Base-by-base conservation (phyloP, 2,329 filamentous ascomycete genomes). In the Fusarium temperatum region DNA sequence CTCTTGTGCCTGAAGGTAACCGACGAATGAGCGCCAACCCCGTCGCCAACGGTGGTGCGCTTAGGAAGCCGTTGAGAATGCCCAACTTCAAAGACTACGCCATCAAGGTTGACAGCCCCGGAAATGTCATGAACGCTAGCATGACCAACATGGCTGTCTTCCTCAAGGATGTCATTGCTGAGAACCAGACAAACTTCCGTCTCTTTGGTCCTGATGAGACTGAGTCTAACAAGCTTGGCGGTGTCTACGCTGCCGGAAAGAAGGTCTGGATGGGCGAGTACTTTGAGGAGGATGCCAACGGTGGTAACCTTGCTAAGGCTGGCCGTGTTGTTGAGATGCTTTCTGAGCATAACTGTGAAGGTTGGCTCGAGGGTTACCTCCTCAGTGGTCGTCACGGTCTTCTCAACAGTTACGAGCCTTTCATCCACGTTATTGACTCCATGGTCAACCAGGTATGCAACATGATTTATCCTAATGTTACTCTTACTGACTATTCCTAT, bases 301-400 rank as follows among this genome's bases (percentile, higher is more conserved):
- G 93, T 15, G 93, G 93, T 70, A 94, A 95, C 77, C 84, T 95
- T 30, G 88, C 90, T 11, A 87, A 85, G 24, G 86, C 87, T 20
- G 93, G 93, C 22, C 88, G 92, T 35, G 93, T 95, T 41, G 95
- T 95, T 92, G 93, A 95, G 81, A 95, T 95, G 80, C 87, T 95
- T n/a, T 93, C 90, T 24, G 93, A 95, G 81, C 93, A 95, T 80
- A 95, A 92, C 22, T 90, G 89, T 68, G 93, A 95, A 81, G 93
- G 92, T 32, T 95, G 93, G 93, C 86, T 95, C 22, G 93, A 95
- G 84, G 93, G 93, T 7, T 95, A 95, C 79, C 83, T 94, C 47
- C 86, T 95, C 6, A 93, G 90, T 62, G 93, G 93, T 35, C 88
- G 93, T 10, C 93, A 95, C 74, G 93, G 93, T 18, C 80, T 95